Base-by-base conservation (phyloP, 169 alveolate species). In the Plasmodium fragile region DNA sequence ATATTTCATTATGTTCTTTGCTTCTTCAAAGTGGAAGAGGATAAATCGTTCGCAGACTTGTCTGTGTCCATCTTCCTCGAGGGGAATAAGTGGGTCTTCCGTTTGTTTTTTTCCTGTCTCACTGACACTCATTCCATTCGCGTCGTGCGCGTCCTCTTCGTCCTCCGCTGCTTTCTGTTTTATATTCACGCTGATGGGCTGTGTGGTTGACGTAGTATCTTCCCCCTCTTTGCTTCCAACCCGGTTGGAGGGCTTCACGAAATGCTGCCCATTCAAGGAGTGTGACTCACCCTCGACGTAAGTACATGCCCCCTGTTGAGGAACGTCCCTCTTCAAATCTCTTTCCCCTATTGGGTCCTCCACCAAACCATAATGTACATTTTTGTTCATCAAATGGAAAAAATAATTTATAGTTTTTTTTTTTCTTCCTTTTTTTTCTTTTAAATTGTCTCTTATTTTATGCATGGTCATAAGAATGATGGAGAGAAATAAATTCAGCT, bases 1-100 rank as follows among this genome's bases (percentile, higher is more conserved):
- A 43, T 87, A 87, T 87, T 87, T 87, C 53, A 87, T 87, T 87
- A 87, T 87, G 22, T 87, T 75, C 30, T 65, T 87, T 4, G 93
- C 82, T 87, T 87, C 93, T 49, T 59, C 36, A 53, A 39, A 52
- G 4, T 87, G 18, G 65, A 87, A 87, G 80, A 75, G 39, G 28
- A 70, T 77, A 6, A 75, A 36, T 10, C 36, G 71, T 13, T 25
- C 25, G 36, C n/a, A 16, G 1, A 22, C 43, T 22, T 5, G 10
- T 43, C 36, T 83, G 3, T 13, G 41, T 30, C 6, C 36, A 59
- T 45, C 49, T 34, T 11, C n/a, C 13, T 83, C 30, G 10, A 34
- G 10, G 34, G 39, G 16, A 25, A n/a, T n/a, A n/a, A 2, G 52
- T n/a, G 53, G 4, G 34, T 83, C 75, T 18, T 65, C 36, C 18